Evolutionary conservation across 495 filamentous ascomycete species (phyloP), one percentile per base, ranked within the genome.

Genomic region (Penicillium desertorum): DNA sequence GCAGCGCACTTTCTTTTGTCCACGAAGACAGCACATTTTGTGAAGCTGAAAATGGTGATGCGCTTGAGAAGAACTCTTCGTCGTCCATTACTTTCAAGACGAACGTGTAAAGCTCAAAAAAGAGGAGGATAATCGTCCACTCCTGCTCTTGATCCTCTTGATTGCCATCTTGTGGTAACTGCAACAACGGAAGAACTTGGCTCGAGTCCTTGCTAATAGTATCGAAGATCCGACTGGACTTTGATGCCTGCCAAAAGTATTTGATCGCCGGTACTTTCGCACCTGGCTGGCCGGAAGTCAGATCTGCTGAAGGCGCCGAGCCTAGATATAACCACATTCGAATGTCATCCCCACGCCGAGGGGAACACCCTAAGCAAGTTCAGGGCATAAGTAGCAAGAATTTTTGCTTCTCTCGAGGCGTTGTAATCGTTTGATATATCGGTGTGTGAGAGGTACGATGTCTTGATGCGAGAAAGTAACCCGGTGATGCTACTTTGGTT

Each of bases 21-120:
- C 72, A 79, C 36, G 75, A 81, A 60, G 67, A 59, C 52, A 71
- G 66, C 37, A 54, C 53, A 63, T 68, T 68, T 46, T 76, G 60
- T 1, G 73, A 65, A 6, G 68, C 66, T 14, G 68, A 60, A 29
- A 76, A 72, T 5, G 71, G 69, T 12, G 76, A 73, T 11, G 68
- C 70, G 42, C 70, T 74, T 5, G 72, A 77, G 53, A 83, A 80
- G 39, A 75, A 77, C 47, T 79, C 74, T 53, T 98, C 92, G 58
- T 99, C 94, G 62, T 98, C 95, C 73, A 90, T 96, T 45, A 96
- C 82, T 62, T 92, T 88, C 32, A 98, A 76, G 5, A 96, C 80
- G 67, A 98, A 97, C 12, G 87, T 90, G 70, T 96, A 99, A 11
- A 98, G 81, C 63, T 98, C 94, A 25, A 99, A 79, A 65, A 98